Base-by-base conservation (phyloP, 495 filamentous ascomycete genomes). In the Lophiostoma macrostomum region DNA sequence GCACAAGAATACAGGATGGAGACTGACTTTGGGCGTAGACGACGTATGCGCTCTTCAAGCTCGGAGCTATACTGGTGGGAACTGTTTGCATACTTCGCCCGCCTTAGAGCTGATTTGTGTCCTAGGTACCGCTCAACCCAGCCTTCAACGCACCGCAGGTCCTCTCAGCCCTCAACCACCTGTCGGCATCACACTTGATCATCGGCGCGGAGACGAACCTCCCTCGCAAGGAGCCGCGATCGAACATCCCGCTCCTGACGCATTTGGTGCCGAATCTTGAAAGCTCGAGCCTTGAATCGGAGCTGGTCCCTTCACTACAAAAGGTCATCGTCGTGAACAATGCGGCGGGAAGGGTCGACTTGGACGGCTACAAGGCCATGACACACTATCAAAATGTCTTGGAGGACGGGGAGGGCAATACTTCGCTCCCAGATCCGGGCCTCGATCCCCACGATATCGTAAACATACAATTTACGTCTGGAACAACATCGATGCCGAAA, bases 401-500 rank as follows among this genome's bases (percentile, higher is more conserved):
- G 11, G 70, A 75, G 30, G 77, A 83, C 49, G 72, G 74, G 3
- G 50, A 41, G 11, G n/a, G 22, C 6, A 50, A 29, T 18, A 58
- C 25, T 29, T 49, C 43, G 27, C 66, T 75, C 22, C 66, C 67
- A 19, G 68, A 67, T 32, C 76, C 66, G 34, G 66, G 72, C 1
- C 75, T 96, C 14, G 70, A 74, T 11, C 73, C 80, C 0, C 63
- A 81, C 50, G 93, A 98, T 13, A 81, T 87, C 2, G 82, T 94
- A 36, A 96, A 96, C 66, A 95, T 98, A 58, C 93, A 98, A 65
- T 98, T 96, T 70, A 98, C 93, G 6, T 91, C 87, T 5, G 93
- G 91, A 23, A 98, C 91, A 5, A 98, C 91, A 0, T 84, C 83
- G 0, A 73, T 78, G 64, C 93, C 93, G 2, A 98, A 98, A 73